Base-by-base conservation (phyloP, 345 rosid genomes). In the Aquilaria sinensis region DNA sequence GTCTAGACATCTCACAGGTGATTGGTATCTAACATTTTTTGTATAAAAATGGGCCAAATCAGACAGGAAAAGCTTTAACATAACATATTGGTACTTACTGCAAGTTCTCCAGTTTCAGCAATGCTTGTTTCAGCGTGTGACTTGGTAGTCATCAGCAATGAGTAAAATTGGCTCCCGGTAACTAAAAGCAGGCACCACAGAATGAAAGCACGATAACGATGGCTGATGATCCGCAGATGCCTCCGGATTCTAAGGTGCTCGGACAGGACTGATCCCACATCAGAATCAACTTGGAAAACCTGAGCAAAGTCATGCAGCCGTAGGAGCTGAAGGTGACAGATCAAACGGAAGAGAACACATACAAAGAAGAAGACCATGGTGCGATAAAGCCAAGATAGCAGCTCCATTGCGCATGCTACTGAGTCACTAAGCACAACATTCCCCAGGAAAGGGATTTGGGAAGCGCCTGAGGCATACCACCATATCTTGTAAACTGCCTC, bases 391-490 rank as follows among this genome's bases (percentile, higher is more conserved):
- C 98, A 93, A 0, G 97, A 93, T 67, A 71, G 76, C 13, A 93
- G 75, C 71, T 93, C 97, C 95, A 90, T 78, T 12, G 73, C 2
- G 76, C 98, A 93, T 6, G 97, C 95, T 0, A 93, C 85, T 2
- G 77, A 50, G 65, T 90, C 96, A 29, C 99, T 90, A 43, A 86
- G 68, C 82, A 80, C 60, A 31, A 83, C 92, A 23, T 84, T 86
- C 34, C 96, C 96, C 11, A 90, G 66, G 78, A 90, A 93, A 3
- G 98, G 98, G 60, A 88, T 93, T 63, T 82, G 86, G 49, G 97
- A 86, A 68, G 92, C 94, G 7, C 94, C 97, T 12, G 99, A 90
- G 1, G 95, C 90, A 57, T 93, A 90, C 98, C 97, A 90, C 99
- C 99, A 94, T 72, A 90, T 85, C 72, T 90, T 90, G 78, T 94